A percentile compares a stretch with the other conserved stretches of the same genome.
These are phyloP conservation scores for Diplodia corticola DNA, from an alignment of 2,329 filamentous ascomycete species.

Conservation along the genomic window DNA sequence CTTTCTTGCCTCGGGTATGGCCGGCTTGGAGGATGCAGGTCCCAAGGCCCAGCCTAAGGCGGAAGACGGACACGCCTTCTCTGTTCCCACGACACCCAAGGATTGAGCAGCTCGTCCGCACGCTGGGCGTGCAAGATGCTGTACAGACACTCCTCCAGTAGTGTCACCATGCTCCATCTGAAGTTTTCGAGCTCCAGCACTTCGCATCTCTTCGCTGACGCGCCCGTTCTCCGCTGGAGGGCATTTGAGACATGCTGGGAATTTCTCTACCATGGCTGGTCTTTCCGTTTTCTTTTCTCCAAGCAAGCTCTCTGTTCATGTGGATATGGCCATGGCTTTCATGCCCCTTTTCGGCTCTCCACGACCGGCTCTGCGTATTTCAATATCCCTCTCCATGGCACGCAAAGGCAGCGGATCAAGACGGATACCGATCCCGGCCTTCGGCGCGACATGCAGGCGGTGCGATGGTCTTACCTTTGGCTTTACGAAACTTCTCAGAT, in stretches of 20 bases:
- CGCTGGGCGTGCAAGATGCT: not conserved
- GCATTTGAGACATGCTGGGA: not conserved
- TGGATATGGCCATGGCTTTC: not conserved
- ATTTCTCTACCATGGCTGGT: not conserved
- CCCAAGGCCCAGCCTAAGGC: not conserved
- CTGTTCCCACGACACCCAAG: not conserved
- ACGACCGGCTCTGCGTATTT: not conserved
- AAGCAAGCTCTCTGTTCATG: not conserved
- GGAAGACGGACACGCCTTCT: not conserved
- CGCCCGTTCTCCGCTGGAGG: not conserved
- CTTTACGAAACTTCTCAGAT: not conserved
- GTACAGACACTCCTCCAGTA: not conserved
- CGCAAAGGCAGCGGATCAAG: not conserved
- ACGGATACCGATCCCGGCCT: not conserved
- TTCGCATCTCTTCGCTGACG: not conserved
- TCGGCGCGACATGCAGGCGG: not conserved
- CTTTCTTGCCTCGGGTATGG: not conserved
- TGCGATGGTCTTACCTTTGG: not conserved
- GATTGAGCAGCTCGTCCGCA: not conserved
- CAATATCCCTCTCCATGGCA: not conserved
- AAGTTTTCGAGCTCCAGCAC: not conserved
- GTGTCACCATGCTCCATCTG: not conserved
- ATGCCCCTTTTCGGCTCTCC: not conserved
- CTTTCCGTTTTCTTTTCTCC: not conserved
- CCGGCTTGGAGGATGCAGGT: not conserved